Base-by-base conservation (phyloP, 2,329 filamentous ascomycete genomes). In the Aspergillus tamarii region DNA sequence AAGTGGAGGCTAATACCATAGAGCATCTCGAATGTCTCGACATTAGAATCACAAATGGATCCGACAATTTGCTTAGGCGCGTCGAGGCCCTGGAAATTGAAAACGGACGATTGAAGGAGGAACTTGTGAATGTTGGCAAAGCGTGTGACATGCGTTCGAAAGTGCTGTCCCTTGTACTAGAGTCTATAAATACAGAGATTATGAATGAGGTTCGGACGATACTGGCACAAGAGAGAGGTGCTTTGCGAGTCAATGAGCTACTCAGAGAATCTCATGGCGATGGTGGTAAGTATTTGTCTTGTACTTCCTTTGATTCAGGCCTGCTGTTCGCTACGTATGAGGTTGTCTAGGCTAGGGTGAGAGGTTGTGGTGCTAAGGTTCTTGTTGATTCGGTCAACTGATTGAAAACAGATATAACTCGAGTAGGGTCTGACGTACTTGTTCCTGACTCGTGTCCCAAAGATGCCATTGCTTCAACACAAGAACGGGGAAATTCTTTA, bases 401-500 rank as follows among this genome's bases (percentile, higher is more conserved):
- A 52, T 32, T 1, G 48, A n/a, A 19, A 10, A n/a, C 19, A 52
- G 48, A 32, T 52, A 52, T 52, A 7, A 14, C 21, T 41, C 36
- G 28, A 34, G 45, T 21, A 34, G 56, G 21, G 10, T 60, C 57
- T 23, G 61, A 63, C 4, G n/a, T 63, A 2, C 58, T 68, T 30
- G 68, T 67, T 10, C 67, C 68, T 26, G 65, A 70, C 53, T 70
- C 68, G 0, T 63, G 66, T 58, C 62, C 67, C 16, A 32, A 36
- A 43, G 53, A 43, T 16, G 19, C 54, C 32, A 19, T 19, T 19
- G 8, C 41, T 54, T n/a, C 39, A 11, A 52, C 16, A 6, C 30
- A 43, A 5, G n/a, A 19, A 28, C 60, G 9, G 26, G 57, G 54
- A 3, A 23, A 56, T 26, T 46, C 23, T 14, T 36, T 46, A 14